These are phyloP conservation scores for Globomyces pollinis-pini DNA, from an alignment of 192 early-diverging fungal genomes.

Conservation along the genomic window DNA sequence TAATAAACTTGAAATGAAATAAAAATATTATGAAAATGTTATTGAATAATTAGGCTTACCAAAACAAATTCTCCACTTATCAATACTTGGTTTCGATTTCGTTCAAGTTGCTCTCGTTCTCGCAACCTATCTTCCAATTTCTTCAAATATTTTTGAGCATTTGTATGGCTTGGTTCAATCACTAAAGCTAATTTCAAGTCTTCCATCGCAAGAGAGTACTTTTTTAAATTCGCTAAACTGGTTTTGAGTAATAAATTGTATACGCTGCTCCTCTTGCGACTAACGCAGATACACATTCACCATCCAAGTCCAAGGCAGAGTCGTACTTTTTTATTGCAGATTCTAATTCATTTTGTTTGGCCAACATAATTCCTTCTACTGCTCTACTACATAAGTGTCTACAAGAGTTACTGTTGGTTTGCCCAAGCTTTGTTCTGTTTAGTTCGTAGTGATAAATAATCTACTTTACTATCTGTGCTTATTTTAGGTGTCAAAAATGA, in stretches of 20 bases:
- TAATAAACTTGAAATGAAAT: too few relatives aligned
- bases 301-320: not conserved
- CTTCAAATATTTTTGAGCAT: not conserved
- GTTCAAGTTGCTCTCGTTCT: not conserved
- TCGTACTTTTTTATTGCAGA: conserved; percentile 9
- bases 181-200: not conserved
- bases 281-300: not conserved
- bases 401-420: not conserved
- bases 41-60: not conserved
- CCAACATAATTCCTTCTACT: conserved; percentile 1
- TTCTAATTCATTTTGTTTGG: conserved; percentile 1
- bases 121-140: not conserved
- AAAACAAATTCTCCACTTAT: not conserved
- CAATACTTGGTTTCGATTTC: too few relatives aligned
- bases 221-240: not conserved
- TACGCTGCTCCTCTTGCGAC: not conserved
- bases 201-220: not conserved
- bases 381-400: not conserved
- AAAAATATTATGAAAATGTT: too few relatives aligned
- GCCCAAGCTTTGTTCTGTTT: conserved; percentile 10
- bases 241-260: not conserved
- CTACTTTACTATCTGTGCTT: too few relatives aligned
- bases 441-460: not conserved
- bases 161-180: not conserved
- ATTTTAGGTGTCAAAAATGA: not conserved